These are phyloP conservation scores for Colletotrichum sp. DNA, from an alignment of 2,329 filamentous ascomycete species.

Conservation along the genomic window DNA sequence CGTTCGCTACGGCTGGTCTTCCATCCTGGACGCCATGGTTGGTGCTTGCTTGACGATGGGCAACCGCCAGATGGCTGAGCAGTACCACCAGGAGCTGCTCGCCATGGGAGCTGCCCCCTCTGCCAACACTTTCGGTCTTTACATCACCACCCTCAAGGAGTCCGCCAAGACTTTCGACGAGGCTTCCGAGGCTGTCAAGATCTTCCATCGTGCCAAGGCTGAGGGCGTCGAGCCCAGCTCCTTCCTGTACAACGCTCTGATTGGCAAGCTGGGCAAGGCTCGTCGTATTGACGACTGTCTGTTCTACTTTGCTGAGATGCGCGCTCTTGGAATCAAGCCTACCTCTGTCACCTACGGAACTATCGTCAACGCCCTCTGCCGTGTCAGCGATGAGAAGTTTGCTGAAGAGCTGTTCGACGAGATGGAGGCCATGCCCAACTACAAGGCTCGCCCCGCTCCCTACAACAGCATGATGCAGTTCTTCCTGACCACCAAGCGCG, in stretches of 20 bases:
- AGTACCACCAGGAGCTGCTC: conserved; percentile 90
- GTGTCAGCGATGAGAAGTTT: conserved; percentile 96
- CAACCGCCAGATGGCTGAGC: conserved; percentile 79
- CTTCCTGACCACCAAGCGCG: conserved; percentile 96
- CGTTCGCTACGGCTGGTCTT: conserved; percentile 94
- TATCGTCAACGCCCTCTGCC: conserved; percentile 95
- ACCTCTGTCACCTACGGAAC: conserved; percentile 98
- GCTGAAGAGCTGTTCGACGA: conserved; percentile 98
- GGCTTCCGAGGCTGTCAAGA: conserved; percentile 94
- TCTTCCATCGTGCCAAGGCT: conserved; percentile 91
- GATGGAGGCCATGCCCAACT: conserved; percentile 99
- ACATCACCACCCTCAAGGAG: conserved; percentile 99
- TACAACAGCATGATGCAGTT: conserved; percentile 99
- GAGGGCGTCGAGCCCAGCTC: conserved; percentile 96
- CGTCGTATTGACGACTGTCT: conserved; percentile 97
- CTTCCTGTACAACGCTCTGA: conserved; percentile 97
- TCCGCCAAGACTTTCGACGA: conserved; percentile 98
- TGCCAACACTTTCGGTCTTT: conserved; percentile 96
- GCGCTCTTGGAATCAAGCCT: conserved; percentile 86
- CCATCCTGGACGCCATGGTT: conserved; percentile 95
- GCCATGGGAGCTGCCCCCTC: conserved; percentile 91
- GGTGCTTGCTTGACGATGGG: conserved; percentile 86
- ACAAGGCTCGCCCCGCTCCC: conserved; percentile 94
- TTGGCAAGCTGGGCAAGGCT: conserved; percentile 97
- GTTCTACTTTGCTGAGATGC: conserved; percentile 98